These are phyloP conservation scores for Daldinia eschscholtzii DNA, from an alignment of 2,329 filamentous ascomycete genomes.

Conservation along the genomic window DNA sequence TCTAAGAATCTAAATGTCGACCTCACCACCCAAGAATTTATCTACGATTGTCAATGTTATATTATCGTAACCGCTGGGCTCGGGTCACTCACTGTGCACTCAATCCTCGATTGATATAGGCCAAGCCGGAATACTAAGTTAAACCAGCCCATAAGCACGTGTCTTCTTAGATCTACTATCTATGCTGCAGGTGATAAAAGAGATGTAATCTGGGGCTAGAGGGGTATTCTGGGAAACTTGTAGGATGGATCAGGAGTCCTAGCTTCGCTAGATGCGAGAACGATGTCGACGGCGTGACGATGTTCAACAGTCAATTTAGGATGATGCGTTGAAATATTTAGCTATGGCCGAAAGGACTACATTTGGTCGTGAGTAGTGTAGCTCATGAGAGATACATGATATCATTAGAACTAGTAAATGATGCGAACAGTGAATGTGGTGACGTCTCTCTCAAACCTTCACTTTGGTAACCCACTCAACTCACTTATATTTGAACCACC, in stretches of 20 bases:
- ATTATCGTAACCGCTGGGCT: neutral
- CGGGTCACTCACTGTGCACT: neutral
- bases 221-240: neutral
- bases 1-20: too few relatives aligned
- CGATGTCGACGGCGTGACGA: conserved; percentile 24
- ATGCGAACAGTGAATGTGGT: conserved; percentile 28
- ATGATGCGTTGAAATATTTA: conserved; percentile 13
- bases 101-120: neutral
- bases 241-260: neutral
- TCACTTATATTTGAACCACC: conserved; percentile 25
- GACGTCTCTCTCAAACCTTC: conserved; percentile 32
- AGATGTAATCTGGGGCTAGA: neutral
- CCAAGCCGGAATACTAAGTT: neutral
- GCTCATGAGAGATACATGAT: conserved; percentile 26
- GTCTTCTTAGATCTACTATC: neutral
- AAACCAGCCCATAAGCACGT: neutral
- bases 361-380: neutral
- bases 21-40: too few relatives aligned
- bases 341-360: neutral
- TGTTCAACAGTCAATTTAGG: neutral
- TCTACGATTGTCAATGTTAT: neutral
- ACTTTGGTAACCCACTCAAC: neutral
- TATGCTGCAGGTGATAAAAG: neutral
- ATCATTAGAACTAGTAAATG: conserved; percentile 33
- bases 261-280: neutral